Evolutionary conservation across 495 filamentous ascomycete species (phyloP), one percentile per base, ranked within the genome.

Genomic region (Pseudoneurospora amorphoporcata): DNA sequence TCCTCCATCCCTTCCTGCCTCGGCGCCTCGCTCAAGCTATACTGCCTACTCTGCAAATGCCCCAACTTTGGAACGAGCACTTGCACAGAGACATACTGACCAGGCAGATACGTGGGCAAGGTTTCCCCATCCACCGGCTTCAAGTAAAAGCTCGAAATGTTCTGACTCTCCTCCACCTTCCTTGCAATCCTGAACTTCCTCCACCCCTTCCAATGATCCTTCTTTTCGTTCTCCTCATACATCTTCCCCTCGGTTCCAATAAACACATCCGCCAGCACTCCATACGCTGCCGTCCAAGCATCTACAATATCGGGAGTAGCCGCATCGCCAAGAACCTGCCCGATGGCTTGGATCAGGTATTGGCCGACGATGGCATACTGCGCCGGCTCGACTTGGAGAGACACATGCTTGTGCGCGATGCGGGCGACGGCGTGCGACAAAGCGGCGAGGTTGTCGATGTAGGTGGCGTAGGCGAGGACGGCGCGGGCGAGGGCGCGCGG

Each of bases 351-450:
- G 69, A 94, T 84, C 8, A 93, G 86, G 80, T 88, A 85, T 75
- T 85, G 86, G 71, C 88, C 91, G 39, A 94, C 91, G 69, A 91
- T 87, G 61, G 86, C 77, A 82, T 93, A 93, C 72, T 91, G 86
- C 8, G 87, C 89, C 32, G 91, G 87, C 71, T 86, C 80, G 75
- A 94, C 88, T 80, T 88, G 88, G 39, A 93, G 87, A 0, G 88
- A 91, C 58, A 88, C 91, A 74, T 94, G 91, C 81, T 92, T 93
- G 79, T 91, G 86, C 77, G 89, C 89, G 77, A 94, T 92, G 74
- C 89, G 85, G 79, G 90, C 88, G n/a, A 94, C 86, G 42, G 89
- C 88, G 7, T 86, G 83, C 41, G 79, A 73, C 5, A 94, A 84
- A 37, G 85, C 87, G 70, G 82, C 83, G 7, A 92, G 86, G 80